Evolutionary conservation across 2,329 filamentous ascomycete species (phyloP), one percentile per base, ranked within the genome.

Genomic region (Pseudocercospora crystallina): DNA sequence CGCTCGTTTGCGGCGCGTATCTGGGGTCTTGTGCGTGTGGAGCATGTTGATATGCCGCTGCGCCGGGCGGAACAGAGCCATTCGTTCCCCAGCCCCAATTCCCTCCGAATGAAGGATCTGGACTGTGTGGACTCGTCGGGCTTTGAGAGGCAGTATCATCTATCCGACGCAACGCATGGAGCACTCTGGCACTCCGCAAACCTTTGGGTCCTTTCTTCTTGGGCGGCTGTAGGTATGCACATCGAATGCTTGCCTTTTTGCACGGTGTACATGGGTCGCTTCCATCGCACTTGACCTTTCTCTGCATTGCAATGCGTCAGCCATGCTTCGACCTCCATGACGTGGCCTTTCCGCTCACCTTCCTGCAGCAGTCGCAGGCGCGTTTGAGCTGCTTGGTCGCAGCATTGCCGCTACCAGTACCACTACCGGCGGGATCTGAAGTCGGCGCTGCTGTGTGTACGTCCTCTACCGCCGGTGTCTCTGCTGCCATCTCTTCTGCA

Each of bases 201-300:
- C 67, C 66, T 39, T 69, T 69, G 5, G 67, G 67, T 1, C 67
- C 67, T 48, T 69, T 69, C 62, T 69, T 69, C 58, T 66, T 67
- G 8, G 66, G 62, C 17, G 65, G 61, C 43, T 68, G 64, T 8
- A 69, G 58, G 48, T 69, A 69, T 36, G 65, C 65, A 52, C 67
- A 69, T 53, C 63, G 54, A 39, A 69, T 67, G 7, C 58, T 50
- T 3, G 67, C 66, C 54, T 69, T 69, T 47, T 59, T 61, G 51
- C 67, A 69, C 13, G 67, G 67, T 11, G 54, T 56, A 53, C 67
- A 69, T 17, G 67, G 65, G 35, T 68, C 63, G 17, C 51, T 45
- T 12, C 64, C 65, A 56, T 70, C 67, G 42, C 67, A 70, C 32
- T 56, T 61, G 8, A 70, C 66, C 53, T 70, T 70, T 9, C 67